Conservation (phyloP, 371 early-diverging fungal species). For the Mucor sp. region DNA sequence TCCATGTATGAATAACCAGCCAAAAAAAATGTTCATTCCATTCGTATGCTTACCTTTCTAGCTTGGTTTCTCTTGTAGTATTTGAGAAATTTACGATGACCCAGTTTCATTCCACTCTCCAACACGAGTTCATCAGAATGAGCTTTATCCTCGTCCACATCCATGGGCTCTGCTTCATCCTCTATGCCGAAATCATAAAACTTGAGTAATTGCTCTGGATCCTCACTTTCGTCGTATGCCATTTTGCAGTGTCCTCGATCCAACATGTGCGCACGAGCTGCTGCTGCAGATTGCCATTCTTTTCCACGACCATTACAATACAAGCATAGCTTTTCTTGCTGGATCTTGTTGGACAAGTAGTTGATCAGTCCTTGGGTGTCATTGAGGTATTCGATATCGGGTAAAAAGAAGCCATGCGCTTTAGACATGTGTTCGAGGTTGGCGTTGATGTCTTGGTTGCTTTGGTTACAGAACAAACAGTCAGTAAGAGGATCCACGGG, state of each 20-base stretch:
- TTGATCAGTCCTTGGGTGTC: conserved; percentile 84
- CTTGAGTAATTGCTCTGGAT: conserved; percentile 83
- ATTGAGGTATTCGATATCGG: conserved; percentile 91
- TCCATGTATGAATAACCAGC: neutral
- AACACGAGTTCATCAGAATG: conserved; percentile 78
- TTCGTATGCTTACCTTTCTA: conserved; percentile 14
- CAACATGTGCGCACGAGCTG: conserved; percentile 95
- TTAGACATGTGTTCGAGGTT: conserved; percentile 91
- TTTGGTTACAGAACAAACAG: conserved; percentile 78
- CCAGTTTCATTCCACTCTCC: conserved; percentile 77
- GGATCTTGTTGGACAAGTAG: conserved; percentile 90
- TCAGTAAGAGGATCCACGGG: conserved; percentile 46
- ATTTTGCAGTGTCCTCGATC: conserved; percentile 95
- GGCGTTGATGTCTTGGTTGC: conserved; percentile 61
- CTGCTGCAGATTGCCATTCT: conserved; percentile 79
- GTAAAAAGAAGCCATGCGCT: conserved; percentile 93
- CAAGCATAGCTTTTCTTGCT: conserved; percentile 86
- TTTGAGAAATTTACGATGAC: conserved; percentile 75
- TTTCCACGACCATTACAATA: conserved; percentile 94
- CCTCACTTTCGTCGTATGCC: conserved; percentile 89
- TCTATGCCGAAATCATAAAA: conserved; percentile 64
- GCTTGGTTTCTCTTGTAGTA: conserved; percentile 85
- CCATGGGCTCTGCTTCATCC: neutral
- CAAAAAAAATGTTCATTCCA: neutral
- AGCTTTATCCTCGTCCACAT: neutral